Conservation (phyloP, 23 red algal genomes). For the Gracilaria caudata region DNA sequence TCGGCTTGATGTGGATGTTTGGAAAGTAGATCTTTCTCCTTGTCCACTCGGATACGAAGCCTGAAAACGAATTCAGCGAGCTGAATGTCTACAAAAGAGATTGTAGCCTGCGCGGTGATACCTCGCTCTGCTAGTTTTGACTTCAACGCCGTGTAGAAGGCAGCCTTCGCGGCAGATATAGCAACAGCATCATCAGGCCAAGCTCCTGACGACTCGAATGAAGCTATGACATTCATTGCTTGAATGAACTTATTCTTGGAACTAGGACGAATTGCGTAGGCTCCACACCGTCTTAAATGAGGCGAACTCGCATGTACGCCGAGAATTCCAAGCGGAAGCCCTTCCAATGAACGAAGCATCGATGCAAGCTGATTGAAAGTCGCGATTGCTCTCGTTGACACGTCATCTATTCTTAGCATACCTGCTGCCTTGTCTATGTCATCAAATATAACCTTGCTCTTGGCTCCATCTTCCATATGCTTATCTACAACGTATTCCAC, state of each 20-base stretch:
- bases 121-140: conserved; percentile 48
- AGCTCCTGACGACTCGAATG: conserved; percentile 55
- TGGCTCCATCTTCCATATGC: conserved; percentile 31
- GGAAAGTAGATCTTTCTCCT: conserved; percentile 45
- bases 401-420: conserved; percentile 16
- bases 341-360: conserved; percentile 48
- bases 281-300: conserved; percentile 61
- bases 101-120: conserved; percentile 39
- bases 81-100: conserved; percentile 63
- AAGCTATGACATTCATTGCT: conserved; percentile 51
- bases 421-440: conserved; percentile 47
- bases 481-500: conserved; percentile 11
- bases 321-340: conserved; percentile 45
- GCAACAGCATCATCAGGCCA: conserved; percentile 74
- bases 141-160: conserved; percentile 61
- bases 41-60: conserved; percentile 48
- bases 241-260: conserved; percentile 31
- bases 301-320: conserved; percentile 61
- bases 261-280: conserved; percentile 39
- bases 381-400: conserved; percentile 32
- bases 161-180: conserved; percentile 55
- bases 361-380: conserved; percentile 61
- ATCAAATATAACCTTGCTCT: conserved; percentile 26
- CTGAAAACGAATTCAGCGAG: conserved; percentile 61
- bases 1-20: neutral